Base-by-base conservation (phyloP, 2,329 filamentous ascomycete species). In the Pseudonectria buxi region DNA sequence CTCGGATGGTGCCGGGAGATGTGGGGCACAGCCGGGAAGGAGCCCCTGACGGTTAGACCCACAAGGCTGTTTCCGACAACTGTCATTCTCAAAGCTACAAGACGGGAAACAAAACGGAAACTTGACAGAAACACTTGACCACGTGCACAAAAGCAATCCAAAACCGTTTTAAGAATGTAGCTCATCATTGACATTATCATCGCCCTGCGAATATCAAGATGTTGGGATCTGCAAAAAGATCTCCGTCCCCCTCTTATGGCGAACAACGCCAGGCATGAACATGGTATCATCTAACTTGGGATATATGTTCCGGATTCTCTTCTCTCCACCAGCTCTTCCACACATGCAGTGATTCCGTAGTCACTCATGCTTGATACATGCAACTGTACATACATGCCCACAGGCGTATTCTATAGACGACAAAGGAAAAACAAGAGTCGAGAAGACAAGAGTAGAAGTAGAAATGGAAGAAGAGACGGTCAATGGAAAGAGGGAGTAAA, bases 261-360 rank as follows among this genome's bases (percentile, higher is more conserved):
- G 27, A 40, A 30, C 31, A 37, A 37, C 36, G 36, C 37, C 37
- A 24, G 30, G 24, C 33, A 32, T 41, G 39, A 43, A 33, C 30
- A 39, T 42, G 45, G 38, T 47, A 46, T 52, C 46, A 33, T 51
- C 39, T 32, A 40, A 30, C 30, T 35, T 35, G 27, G 33, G 38
- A 35, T 43, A 49, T 50, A 31, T 37, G 38, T 28, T 29, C 41
- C 36, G 28, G 34, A 28, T 14, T 30, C 26, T 34, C 35, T 6
- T 36, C 33, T 32, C 38, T 35, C 24, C 24, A 26, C 32, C 37
- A 27, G 33, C 32, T 33, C 33, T 15, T 31, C 24, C 13, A 28
- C 26, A 29, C 49, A 51, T 48, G 18, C 18, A 5, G 18, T 22
- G 18, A 6, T 5, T 9, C 18, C 18, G 18, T 9, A 22, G 9